A percentile compares a stretch with the other conserved stretches of the same genome.
These are phyloP conservation scores for Mrakia frigida DNA, from an alignment of 768 basidiomycete species.

Conservation along the genomic window DNA sequence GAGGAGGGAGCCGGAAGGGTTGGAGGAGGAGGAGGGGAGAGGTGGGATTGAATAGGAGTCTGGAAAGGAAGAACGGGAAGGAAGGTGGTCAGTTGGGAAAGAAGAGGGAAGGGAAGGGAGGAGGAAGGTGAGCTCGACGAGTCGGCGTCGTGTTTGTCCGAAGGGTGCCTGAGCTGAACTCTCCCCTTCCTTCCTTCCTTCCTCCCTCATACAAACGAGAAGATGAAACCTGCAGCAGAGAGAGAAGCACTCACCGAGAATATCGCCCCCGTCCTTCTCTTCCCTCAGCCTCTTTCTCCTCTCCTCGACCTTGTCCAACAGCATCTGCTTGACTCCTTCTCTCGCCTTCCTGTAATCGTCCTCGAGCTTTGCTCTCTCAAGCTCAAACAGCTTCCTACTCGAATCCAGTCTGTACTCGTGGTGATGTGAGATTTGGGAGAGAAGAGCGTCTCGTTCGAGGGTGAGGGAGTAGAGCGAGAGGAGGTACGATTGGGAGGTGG, in stretches of 20 bases:
- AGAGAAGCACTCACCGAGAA: conserved; percentile 43
- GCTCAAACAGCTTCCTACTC: conserved; percentile 44
- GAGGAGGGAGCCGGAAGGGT: too few species aligned
- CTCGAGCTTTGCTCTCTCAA: conserved; percentile 47
- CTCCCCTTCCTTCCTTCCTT: background rate
- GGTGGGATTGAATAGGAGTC: conserved; percentile 27
- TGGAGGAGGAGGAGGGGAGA: background rate
- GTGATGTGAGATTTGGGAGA: conserved; percentile 44
- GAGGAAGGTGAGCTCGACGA: conserved; percentile 5
- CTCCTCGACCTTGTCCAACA: conserved; percentile 47
- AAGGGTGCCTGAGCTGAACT: background rate
- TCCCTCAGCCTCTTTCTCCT: conserved; percentile 46
- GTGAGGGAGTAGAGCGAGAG: conserved; percentile 45
- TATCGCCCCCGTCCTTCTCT: conserved; percentile 48
- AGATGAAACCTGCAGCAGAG: background rate
- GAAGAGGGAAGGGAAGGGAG: conserved; percentile 28
- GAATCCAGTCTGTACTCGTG: conserved; percentile 45
- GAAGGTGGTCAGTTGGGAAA: conserved; percentile 27
- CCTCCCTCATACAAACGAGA: too few species aligned
- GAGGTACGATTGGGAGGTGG: conserved; percentile 42
- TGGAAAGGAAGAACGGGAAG: conserved; percentile 20
- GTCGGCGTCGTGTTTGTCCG: background rate
- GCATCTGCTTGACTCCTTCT: conserved; percentile 44
- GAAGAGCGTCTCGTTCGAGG: conserved; percentile 45
- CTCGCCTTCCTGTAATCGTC: conserved; percentile 46